phyloP scores from a whole-genome alignment of 805 yeast species.

The Limtongia smithiae region DNA sequence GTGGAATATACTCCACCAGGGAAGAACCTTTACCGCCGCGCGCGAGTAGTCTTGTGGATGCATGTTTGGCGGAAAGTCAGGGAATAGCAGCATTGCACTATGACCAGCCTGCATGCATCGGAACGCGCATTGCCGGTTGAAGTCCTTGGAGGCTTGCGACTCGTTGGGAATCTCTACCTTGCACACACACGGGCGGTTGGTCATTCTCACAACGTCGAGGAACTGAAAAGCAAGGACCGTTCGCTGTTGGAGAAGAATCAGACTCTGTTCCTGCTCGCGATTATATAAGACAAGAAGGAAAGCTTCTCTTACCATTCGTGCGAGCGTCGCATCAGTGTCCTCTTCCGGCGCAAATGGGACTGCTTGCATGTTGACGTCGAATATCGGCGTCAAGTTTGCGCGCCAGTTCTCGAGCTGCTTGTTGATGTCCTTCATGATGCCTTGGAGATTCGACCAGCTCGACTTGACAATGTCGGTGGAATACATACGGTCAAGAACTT shows the following conservation, averaged over 20 bases:
- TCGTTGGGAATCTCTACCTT: constrained; percentile 15
- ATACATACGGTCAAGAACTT: constrained; percentile 19
- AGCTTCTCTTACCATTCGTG: constrained; percentile 9
- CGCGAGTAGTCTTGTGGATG: background rate
- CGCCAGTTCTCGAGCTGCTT: constrained; percentile 9
- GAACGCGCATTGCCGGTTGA: constrained; percentile 3
- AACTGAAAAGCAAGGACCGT: constrained; percentile 6
- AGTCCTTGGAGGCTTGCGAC: constrained; percentile 11
- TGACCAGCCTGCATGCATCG: constrained; percentile 21
- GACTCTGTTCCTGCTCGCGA: too few species aligned
- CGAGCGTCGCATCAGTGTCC: constrained; percentile 9
- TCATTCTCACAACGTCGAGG: constrained; percentile 13
- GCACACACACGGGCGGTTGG: constrained; percentile 21
- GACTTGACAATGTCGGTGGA: constrained; percentile 11
- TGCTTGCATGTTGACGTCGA: background rate
- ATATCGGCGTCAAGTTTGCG: constrained; percentile 2
- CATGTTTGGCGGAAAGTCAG: constrained; percentile 1
- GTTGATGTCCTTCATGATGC: constrained; percentile 13
- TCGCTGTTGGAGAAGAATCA: constrained; percentile 9
- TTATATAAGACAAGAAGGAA: background rate
- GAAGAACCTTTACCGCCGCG: constrained; percentile 3
- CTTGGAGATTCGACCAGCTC: constrained; percentile 9
- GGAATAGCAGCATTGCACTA: constrained; percentile 4
- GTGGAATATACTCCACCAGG: constrained; percentile 17
- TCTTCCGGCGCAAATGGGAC: background rate